Conservation (phyloP, 108 stramenopile species). For the Skeletonema marinoi region DNA sequence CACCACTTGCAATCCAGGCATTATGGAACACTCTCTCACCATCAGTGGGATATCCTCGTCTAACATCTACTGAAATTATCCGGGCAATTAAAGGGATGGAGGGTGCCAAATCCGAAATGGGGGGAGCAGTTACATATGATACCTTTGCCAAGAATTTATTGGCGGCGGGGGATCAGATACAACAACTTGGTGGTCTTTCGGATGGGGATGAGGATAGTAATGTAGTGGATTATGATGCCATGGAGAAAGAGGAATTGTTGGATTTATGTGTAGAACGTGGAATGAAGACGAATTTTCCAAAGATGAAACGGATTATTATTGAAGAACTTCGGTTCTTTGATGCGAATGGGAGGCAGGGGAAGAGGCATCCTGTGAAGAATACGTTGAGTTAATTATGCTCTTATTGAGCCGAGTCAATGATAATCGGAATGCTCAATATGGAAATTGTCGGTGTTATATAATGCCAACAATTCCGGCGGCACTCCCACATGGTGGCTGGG, state of each 20-base stretch:
- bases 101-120: conserved; percentile 21
- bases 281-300: conserved; percentile 40
- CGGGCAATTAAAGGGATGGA: conserved; percentile 28
- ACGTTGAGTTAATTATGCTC: conserved; percentile 17
- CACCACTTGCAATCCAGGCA: conserved; percentile 12
- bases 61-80: conserved; percentile 20
- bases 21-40: conserved; percentile 13
- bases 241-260: conserved; percentile 40
- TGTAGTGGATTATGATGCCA: conserved; percentile 30
- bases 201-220: not conserved
- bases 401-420: too few species aligned
- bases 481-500: too few species aligned
- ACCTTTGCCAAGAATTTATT: conserved; percentile 2
- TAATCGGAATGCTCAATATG: too few species aligned
- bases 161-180: conserved; percentile 1
- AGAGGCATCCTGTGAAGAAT: conserved; percentile 45
- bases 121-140: conserved; percentile 10
- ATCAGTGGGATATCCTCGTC: conserved; percentile 27
- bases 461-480: too few species aligned
- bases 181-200: not conserved
- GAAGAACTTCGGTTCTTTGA: conserved; percentile 51
- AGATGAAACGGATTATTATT: conserved; percentile 46
- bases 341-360: conserved; percentile 38
- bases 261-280: conserved; percentile 18
- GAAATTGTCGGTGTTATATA: too few species aligned